Evolutionary conservation across 176 grass and related monocot species (phyloP).

Genomic region (Oryza australiensis): DNA sequence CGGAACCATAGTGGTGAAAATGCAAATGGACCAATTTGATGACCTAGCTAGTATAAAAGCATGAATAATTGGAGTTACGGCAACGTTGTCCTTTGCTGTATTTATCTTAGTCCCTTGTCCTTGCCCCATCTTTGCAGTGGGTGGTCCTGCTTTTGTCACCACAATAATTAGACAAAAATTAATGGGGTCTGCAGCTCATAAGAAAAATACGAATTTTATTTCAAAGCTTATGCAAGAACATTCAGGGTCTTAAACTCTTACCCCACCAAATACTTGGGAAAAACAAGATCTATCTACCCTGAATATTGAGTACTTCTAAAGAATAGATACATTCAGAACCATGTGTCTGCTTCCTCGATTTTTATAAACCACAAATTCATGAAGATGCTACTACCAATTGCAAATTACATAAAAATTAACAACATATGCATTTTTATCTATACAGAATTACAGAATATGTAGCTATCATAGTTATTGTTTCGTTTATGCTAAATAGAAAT

Average conservation of each 20-base stretch:
- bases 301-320: neutral
- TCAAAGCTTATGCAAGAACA: slow-evolving; percentile 19
- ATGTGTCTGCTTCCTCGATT: neutral
- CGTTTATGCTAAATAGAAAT: too few relatives aligned
- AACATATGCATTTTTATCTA: too few relatives aligned
- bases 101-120: slow-evolving; percentile 29
- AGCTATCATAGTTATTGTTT: too few relatives aligned
- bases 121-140: slow-evolving; percentile 25
- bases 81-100: slow-evolving; percentile 11
- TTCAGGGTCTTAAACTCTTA: neutral
- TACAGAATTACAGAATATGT: too few relatives aligned
- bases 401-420: neutral
- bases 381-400: neutral
- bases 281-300: neutral
- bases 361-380: neutral
- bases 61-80: slow-evolving; percentile 35
- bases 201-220: neutral
- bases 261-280: neutral
- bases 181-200: neutral
- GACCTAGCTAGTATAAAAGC: slow-evolving; percentile 5
- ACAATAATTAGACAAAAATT: slow-evolving; percentile 17
- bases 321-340: neutral
- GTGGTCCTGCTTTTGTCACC: slow-evolving; percentile 35
- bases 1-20: neutral
- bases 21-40: neutral